These are phyloP conservation scores for Lophiostoma macrostomum DNA, from an alignment of 495 filamentous ascomycete genomes.

Conservation along the genomic window DNA sequence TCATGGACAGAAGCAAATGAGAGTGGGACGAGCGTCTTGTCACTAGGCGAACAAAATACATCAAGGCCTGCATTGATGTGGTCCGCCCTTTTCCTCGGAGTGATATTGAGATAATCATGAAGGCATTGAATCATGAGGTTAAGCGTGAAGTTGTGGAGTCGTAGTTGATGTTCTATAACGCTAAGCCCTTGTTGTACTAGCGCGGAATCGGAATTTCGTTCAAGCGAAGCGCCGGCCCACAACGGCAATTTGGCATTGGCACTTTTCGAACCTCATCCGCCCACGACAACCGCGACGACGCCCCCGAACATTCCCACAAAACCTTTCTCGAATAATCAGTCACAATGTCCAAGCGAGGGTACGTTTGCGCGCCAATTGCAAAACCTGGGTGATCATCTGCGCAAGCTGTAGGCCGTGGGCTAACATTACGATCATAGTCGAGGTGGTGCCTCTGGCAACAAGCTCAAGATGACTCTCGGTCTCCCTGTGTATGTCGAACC, in stretches of 20 bases:
- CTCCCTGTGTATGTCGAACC: constrained; percentile 83
- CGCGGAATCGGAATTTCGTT: constrained; percentile 26
- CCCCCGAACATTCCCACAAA: constrained; percentile 16
- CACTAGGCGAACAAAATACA: too few species aligned
- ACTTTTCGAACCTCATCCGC: constrained; percentile 3
- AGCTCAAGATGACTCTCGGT: constrained; percentile 99
- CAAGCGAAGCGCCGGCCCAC: constrained; percentile 29
- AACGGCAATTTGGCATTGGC: constrained; percentile 15
- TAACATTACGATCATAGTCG: constrained; percentile 47
- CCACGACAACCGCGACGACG: constrained; percentile 26
- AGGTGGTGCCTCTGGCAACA: constrained; percentile 95
- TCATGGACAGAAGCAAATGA: too few species aligned
- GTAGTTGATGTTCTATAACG: background rate
- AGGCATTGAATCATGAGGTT: background rate
- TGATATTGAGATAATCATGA: too few species aligned
- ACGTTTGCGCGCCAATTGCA: background rate
- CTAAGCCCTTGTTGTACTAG: background rate
- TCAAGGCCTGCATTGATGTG: too few species aligned
- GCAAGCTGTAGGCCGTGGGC: background rate
- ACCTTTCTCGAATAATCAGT: constrained; percentile 8
- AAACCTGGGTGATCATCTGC: background rate
- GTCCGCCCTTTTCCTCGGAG: too few species aligned
- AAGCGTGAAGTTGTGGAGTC: background rate
- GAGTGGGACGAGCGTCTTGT: too few species aligned
- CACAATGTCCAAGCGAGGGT: constrained; percentile 33